These are phyloP conservation scores for Magnaporthiopsis rhizophila DNA, from an alignment of 2,329 filamentous ascomycete species.

Conservation along the genomic window DNA sequence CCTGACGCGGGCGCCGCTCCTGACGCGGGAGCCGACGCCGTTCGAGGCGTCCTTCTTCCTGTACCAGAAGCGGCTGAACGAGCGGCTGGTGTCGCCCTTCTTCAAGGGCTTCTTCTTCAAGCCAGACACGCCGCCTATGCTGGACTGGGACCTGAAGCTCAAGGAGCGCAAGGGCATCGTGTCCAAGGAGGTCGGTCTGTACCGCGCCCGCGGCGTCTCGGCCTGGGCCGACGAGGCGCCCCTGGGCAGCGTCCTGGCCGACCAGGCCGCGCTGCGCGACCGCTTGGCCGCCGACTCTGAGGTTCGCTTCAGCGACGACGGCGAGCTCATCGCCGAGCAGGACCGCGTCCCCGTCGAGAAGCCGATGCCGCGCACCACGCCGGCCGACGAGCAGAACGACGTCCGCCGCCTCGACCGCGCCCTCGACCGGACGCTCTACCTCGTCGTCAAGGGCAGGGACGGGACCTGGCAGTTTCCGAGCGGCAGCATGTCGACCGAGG, in stretches of 20 bases:
- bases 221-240: conserved; percentile 90
- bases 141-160: conserved; percentile 87
- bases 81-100: conserved; percentile 82
- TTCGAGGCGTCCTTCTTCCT: conserved; percentile 95
- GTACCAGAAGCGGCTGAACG: conserved; percentile 94
- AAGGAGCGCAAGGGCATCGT: conserved; percentile 64
- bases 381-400: conserved; percentile 68
- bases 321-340: conserved; percentile 48
- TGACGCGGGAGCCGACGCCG: conserved; percentile 74
- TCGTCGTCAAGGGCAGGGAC: conserved; percentile 68
- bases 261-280: conserved; percentile 57
- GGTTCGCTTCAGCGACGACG: conserved; percentile 49
- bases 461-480: conserved; percentile 77
- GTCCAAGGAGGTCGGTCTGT: conserved; percentile 77
- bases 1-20: conserved; percentile 77
- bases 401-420: conserved; percentile 69
- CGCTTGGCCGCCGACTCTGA: conserved; percentile 70
- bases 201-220: conserved; percentile 49
- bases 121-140: conserved; percentile 71
- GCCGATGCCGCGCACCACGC: conserved; percentile 62
- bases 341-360: conserved; percentile 61
- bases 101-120: conserved; percentile 93
- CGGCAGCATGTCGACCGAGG: conserved; percentile 57
- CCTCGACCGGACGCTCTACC: conserved; percentile 76
- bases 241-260: conserved; percentile 61